Evolutionary conservation across 441 rosid species (phyloP).

Genomic region (Pelargonium myrrhifolium): DNA sequence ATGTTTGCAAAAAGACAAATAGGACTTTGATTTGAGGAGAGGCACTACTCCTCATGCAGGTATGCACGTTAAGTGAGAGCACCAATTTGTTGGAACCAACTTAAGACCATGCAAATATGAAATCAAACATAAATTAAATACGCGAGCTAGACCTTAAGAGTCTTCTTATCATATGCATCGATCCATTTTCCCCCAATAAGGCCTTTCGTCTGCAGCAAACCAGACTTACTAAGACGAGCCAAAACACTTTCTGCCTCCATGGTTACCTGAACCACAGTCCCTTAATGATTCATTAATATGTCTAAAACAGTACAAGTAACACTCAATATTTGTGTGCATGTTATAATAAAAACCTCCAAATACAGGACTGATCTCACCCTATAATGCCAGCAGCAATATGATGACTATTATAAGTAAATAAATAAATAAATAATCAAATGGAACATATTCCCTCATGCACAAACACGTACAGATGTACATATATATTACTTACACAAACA

Average conservation of each 20-base stretch:
- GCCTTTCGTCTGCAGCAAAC: slow-evolving; percentile 63
- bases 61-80: too few species aligned
- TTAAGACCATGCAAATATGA: background rate
- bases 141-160: slow-evolving; percentile 42
- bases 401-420: background rate
- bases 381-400: background rate
- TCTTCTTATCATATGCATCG: slow-evolving; percentile 67
- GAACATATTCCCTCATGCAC: background rate
- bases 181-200: slow-evolving; percentile 85
- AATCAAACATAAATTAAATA: background rate
- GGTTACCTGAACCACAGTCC: slow-evolving; percentile 38
- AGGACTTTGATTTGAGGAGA: too few species aligned
- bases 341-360: background rate
- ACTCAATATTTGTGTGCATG: too few species aligned
- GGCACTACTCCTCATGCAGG: background rate
- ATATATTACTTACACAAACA: too few species aligned
- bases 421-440: background rate
- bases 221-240: slow-evolving; percentile 39
- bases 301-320: too few species aligned
- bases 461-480: too few species aligned
- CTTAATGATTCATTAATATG: too few species aligned
- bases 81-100: too few species aligned
- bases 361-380: background rate
- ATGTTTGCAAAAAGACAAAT: too few species aligned
- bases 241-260: slow-evolving; percentile 41